These are phyloP conservation scores for Scheffersomyces lignicola DNA, from an alignment of 1,139 yeast genomes.

Conservation along the genomic window DNA sequence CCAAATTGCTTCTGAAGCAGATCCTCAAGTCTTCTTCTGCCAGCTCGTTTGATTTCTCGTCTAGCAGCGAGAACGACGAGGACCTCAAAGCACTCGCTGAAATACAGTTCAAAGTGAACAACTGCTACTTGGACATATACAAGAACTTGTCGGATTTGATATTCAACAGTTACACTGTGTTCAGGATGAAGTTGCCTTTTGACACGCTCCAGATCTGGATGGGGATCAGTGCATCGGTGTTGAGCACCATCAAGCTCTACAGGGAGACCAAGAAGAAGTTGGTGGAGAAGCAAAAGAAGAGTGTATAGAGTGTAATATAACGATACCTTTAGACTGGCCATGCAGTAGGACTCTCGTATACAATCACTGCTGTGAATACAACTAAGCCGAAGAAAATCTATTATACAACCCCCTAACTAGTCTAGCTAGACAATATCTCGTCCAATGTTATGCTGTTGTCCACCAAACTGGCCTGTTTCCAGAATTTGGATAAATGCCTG, in stretches of 20 bases:
- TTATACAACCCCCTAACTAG: neutral
- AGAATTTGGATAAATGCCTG: slow-evolving; percentile 86
- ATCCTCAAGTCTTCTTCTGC: slow-evolving; percentile 17
- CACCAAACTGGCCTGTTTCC: slow-evolving; percentile 63
- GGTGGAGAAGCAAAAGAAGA: slow-evolving; percentile 19
- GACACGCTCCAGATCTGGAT: slow-evolving; percentile 49
- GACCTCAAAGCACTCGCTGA: slow-evolving; percentile 30
- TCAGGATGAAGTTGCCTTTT: slow-evolving; percentile 39
- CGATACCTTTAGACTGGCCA: too few species aligned
- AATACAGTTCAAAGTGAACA: slow-evolving; percentile 38
- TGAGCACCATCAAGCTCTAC: slow-evolving; percentile 41
- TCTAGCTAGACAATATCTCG: slow-evolving; percentile 24
- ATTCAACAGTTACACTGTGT: slow-evolving; percentile 48
- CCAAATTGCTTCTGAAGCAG: slow-evolving; percentile 38
- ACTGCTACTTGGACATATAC: slow-evolving; percentile 42
- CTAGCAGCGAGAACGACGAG: slow-evolving; percentile 9
- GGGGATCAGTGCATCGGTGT: slow-evolving; percentile 44
- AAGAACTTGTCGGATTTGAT: slow-evolving; percentile 43
- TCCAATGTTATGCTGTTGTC: slow-evolving; percentile 28
- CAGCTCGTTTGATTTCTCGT: slow-evolving; percentile 5
- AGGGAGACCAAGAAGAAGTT: slow-evolving; percentile 38
- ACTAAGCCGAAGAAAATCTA: too few species aligned
- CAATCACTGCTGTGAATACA: too few species aligned
- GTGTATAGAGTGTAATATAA: too few species aligned
- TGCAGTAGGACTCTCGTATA: too few species aligned